Percentiles rank a stretch among this genome's conserved stretches.
phyloP scores from a whole-genome alignment of 163 green algal genomes.

The Chlamydomonas reinhardtii region DNA sequence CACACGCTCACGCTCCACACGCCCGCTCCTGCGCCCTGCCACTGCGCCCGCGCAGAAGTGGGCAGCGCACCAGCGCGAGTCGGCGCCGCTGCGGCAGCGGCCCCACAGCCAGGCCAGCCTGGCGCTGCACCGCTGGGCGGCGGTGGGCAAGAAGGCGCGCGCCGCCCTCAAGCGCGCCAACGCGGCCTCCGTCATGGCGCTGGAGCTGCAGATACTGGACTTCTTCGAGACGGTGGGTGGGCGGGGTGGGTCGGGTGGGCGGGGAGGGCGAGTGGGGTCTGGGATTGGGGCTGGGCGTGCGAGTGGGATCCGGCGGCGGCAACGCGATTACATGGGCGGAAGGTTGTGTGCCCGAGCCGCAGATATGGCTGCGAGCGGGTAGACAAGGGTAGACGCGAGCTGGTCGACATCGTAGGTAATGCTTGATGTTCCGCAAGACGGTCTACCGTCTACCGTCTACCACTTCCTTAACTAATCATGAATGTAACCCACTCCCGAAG shows the following conservation, averaged over 20 bases:
- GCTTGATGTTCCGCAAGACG: no score
- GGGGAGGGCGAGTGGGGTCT: no score
- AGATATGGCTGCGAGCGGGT: no score
- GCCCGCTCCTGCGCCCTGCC: not conserved
- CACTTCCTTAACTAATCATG: no score
- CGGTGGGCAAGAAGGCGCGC: conserved; percentile 36
- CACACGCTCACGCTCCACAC: not conserved
- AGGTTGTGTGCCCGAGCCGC: no score
- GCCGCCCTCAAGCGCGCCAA: conserved; percentile 61
- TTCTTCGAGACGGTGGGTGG: conserved; percentile 50
- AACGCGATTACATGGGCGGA: no score
- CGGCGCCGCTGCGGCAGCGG: conserved; percentile 20
- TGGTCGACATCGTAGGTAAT: no score
- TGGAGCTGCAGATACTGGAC: conserved; percentile 61
- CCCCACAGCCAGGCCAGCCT: conserved; percentile 32
- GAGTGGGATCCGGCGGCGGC: no score
- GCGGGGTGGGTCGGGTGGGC: not conserved
- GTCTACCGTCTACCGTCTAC: no score
- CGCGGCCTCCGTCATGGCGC: conserved; percentile 51
- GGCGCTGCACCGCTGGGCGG: conserved; percentile 46
- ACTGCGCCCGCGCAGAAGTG: conserved; percentile 27
- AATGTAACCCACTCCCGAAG: no score
- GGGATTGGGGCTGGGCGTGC: no score
- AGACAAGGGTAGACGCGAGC: no score
- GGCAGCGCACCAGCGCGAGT: conserved; percentile 31